phyloP scores from a whole-genome alignment of 2,329 filamentous ascomycete genomes.

The Ilyonectria destructans region DNA sequence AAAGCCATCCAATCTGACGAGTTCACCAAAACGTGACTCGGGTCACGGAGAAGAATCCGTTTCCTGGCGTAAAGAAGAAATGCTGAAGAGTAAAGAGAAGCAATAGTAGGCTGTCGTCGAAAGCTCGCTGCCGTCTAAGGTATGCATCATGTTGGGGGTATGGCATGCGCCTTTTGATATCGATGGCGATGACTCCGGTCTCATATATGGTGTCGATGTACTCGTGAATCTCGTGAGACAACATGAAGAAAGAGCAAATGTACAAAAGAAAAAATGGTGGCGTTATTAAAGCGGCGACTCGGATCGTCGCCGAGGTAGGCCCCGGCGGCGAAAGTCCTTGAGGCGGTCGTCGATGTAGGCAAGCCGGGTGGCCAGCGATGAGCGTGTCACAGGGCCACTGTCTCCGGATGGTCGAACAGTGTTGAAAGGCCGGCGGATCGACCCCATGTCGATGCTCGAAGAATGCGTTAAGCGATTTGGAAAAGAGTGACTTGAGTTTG shows the following conservation, averaged over 20 bases:
- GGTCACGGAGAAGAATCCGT: constrained; percentile 7
- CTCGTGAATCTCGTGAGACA: constrained; percentile 47
- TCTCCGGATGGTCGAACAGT: constrained; percentile 69
- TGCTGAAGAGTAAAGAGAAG: constrained; percentile 2
- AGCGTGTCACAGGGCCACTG: constrained; percentile 55
- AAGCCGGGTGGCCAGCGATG: constrained; percentile 66
- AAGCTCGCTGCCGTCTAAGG: constrained; percentile 46
- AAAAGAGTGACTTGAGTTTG: constrained; percentile 71
- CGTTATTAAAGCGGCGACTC: constrained; percentile 64
- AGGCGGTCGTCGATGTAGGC: constrained; percentile 74
- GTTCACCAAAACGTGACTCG: constrained; percentile 16
- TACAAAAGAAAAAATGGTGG: constrained; percentile 40
- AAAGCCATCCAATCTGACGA: constrained; percentile 27
- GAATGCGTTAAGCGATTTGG: constrained; percentile 71
- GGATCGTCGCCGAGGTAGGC: constrained; percentile 60
- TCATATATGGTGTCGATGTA: constrained; percentile 41
- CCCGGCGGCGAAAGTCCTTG: constrained; percentile 67
- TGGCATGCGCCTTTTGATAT: constrained; percentile 37
- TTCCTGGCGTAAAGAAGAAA: constrained; percentile 30
- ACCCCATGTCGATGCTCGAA: constrained; percentile 61
- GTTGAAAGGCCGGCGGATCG: constrained; percentile 68
- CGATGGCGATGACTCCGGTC: constrained; percentile 32
- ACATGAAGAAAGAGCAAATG: constrained; percentile 41
- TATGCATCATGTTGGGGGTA: constrained; percentile 47
- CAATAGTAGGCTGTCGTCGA: constrained; percentile 39